Conservation (phyloP, 345 rosid genomes). For the Camelina sativa region DNA sequence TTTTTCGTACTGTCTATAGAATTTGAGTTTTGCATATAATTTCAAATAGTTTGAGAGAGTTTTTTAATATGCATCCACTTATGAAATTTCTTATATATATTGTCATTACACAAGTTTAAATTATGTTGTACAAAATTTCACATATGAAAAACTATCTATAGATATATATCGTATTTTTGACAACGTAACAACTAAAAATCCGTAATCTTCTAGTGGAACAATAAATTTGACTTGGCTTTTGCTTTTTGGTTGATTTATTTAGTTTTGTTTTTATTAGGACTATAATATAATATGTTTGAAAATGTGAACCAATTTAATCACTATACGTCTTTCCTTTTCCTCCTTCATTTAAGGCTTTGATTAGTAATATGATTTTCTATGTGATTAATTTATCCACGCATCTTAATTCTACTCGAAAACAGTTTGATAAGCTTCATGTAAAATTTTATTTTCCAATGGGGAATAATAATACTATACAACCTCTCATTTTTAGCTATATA, state of each 20-base stretch:
- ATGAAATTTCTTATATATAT: neutral
- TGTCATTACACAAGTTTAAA: neutral
- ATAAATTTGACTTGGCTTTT: constrained; percentile 29
- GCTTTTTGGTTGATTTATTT: constrained; percentile 19
- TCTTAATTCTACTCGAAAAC: neutral
- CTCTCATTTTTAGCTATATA: no score
- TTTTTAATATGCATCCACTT: neutral
- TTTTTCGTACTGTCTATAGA: neutral
- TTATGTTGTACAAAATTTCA: neutral
- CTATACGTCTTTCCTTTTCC: constrained; percentile 29
- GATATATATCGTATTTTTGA: neutral
- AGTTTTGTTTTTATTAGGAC: constrained; percentile 21
- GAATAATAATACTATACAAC: neutral
- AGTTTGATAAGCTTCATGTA: neutral
- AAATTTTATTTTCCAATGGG: neutral
- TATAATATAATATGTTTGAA: constrained; percentile 36
- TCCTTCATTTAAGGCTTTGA: constrained; percentile 45
- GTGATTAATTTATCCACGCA: constrained; percentile 16
- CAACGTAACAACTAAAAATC: neutral
- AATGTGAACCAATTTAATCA: constrained; percentile 27
- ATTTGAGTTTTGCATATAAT: neutral
- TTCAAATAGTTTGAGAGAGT: neutral
- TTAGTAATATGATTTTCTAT: constrained; percentile 29
- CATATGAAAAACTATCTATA: neutral
- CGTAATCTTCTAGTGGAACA: constrained; percentile 17